Percentiles rank a stretch among this genome's conserved stretches.
Conservation (phyloP, 2,329 filamentous ascomycete species). For the Pseudopithomyces maydicus region DNA sequence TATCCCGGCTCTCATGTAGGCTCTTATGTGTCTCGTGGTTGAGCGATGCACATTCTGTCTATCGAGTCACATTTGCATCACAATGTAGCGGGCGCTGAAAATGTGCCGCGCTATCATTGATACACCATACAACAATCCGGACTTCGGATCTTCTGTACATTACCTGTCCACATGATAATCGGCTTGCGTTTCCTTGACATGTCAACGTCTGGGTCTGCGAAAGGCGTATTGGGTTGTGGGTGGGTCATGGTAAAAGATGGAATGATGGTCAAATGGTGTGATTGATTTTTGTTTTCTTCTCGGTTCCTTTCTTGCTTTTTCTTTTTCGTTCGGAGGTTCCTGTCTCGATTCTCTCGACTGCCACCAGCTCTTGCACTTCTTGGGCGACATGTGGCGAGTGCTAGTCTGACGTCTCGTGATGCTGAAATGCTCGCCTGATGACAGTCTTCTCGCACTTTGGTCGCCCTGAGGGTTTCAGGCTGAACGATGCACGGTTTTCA, state of each 20-base stretch:
- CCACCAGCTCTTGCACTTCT: not conserved
- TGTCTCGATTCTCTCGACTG: not conserved
- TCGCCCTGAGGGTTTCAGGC: not conserved
- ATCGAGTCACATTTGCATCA: slow-evolving; percentile 10
- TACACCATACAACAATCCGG: not conserved
- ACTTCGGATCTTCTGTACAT: not conserved
- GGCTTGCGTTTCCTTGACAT: not conserved
- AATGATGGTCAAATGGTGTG: slow-evolving; percentile 6
- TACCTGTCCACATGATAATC: not conserved
- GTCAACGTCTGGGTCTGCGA: not conserved
- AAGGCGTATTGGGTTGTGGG: not conserved
- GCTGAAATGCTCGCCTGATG: slow-evolving; percentile 23
- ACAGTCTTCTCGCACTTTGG: not conserved
- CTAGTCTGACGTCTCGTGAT: slow-evolving; percentile 8
- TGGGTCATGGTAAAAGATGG: not conserved
- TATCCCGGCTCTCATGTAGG: slow-evolving; percentile 15
- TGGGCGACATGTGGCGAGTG: not conserved
- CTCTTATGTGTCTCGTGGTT: slow-evolving; percentile 8
- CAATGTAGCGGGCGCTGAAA: slow-evolving; percentile 30
- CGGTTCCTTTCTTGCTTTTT: slow-evolving; percentile 3
- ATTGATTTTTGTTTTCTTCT: slow-evolving; percentile 5
- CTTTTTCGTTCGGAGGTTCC: not conserved
- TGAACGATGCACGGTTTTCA: not conserved
- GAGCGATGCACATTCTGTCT: not conserved
- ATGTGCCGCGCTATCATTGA: slow-evolving; percentile 21